phyloP scores from a whole-genome alignment of 2,329 filamentous ascomycete species.

The Penicillium brevicompactum region DNA sequence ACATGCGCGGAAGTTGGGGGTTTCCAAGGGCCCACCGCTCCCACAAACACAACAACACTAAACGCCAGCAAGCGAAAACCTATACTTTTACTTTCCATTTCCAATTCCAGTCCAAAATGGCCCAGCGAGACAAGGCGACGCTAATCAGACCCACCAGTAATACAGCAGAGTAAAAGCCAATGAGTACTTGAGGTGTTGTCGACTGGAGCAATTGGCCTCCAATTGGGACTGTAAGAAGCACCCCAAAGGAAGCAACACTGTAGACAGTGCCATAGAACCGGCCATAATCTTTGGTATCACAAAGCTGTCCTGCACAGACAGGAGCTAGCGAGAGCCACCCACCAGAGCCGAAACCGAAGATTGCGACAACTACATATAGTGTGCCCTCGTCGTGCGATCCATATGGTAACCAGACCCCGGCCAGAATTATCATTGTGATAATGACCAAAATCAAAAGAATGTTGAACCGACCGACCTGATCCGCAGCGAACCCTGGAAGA shows the following conservation, averaged over 20 bases:
- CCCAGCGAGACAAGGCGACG: constrained; percentile 37
- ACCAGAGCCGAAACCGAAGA: constrained; percentile 55
- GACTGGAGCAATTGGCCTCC: constrained; percentile 50
- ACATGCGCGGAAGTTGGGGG: no score
- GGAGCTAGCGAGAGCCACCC: constrained; percentile 49
- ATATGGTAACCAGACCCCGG: constrained; percentile 49
- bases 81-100: constrained; percentile 39
- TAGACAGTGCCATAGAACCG: constrained; percentile 53
- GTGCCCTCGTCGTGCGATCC: constrained; percentile 42
- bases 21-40: neutral
- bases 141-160: constrained; percentile 38
- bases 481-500: constrained; percentile 47
- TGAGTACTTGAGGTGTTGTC: constrained; percentile 47
- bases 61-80: neutral
- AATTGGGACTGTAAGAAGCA: constrained; percentile 50
- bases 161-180: constrained; percentile 51
- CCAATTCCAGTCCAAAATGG: constrained; percentile 41
- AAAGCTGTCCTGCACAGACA: constrained; percentile 52
- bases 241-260: constrained; percentile 49
- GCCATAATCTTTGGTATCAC: constrained; percentile 51
- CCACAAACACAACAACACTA: neutral
- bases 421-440: constrained; percentile 45
- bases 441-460: constrained; percentile 41
- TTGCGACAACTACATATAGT: constrained; percentile 48
- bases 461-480: constrained; percentile 51